phyloP scores from a whole-genome alignment of 2,329 filamentous ascomycete species.

The Chalaropsis thielavioides region DNA sequence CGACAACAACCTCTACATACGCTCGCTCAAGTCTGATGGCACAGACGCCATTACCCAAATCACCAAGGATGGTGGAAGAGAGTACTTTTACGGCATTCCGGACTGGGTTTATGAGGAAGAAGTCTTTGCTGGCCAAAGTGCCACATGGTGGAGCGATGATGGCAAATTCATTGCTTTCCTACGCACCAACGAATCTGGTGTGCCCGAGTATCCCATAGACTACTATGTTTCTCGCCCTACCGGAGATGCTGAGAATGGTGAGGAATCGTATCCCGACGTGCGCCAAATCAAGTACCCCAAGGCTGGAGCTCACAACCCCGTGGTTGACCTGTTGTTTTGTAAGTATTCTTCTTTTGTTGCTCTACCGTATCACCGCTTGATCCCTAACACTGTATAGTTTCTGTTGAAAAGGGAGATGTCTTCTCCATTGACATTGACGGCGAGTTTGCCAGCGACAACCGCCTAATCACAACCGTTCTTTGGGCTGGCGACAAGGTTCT shows the following conservation, averaged over 20 bases:
- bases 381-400: conserved; percentile 31
- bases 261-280: conserved; percentile 83
- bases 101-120: conserved; percentile 87
- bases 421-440: conserved; percentile 67
- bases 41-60: conserved; percentile 46
- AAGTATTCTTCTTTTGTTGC: background rate
- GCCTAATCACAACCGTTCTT: conserved; percentile 82
- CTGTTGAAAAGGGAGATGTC: conserved; percentile 58
- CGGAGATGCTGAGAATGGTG: conserved; percentile 52
- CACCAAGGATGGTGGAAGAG: conserved; percentile 70
- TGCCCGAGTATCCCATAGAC: conserved; percentile 83
- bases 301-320: conserved; percentile 81
- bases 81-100: conserved; percentile 89
- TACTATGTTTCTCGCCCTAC: conserved; percentile 85
- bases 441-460: conserved; percentile 65
- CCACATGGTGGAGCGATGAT: conserved; percentile 90
- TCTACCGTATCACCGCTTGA: background rate
- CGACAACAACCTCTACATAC: conserved; percentile 79
- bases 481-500: conserved; percentile 81
- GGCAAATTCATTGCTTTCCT: conserved; percentile 84
- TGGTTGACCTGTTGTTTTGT: conserved; percentile 72
- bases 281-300: conserved; percentile 95
- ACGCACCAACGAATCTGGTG: conserved; percentile 80
- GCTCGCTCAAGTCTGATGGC: conserved; percentile 34
- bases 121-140: conserved; percentile 56